Conservation (phyloP, 2,329 filamentous ascomycete genomes). For the Gnomoniopsis sp. region DNA sequence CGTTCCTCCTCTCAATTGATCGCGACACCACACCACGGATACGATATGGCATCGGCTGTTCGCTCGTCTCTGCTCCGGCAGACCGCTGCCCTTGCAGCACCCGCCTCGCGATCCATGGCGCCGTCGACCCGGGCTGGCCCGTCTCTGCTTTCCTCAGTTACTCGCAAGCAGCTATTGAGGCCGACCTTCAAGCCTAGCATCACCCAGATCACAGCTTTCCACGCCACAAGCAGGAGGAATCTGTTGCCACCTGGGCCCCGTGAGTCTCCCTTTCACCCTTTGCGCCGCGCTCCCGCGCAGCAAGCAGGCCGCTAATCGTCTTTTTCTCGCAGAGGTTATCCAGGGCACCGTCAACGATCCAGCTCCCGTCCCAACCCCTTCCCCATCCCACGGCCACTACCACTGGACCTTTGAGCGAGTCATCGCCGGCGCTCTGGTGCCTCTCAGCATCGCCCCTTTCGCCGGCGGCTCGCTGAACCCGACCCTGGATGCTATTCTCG, state of each 20-base stretch:
- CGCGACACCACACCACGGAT: slow-evolving; percentile 11
- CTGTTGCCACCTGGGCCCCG: slow-evolving; percentile 84
- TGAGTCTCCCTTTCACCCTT: slow-evolving; percentile 43
- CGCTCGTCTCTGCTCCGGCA: slow-evolving; percentile 55
- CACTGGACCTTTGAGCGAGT: slow-evolving; percentile 97
- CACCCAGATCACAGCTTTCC: slow-evolving; percentile 72
- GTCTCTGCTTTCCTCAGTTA: slow-evolving; percentile 19
- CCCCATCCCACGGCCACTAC: slow-evolving; percentile 86
- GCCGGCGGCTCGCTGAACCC: slow-evolving; percentile 90
- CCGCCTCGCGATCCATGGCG: slow-evolving; percentile 34
- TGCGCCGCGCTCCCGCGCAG: background rate
- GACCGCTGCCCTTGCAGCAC: slow-evolving; percentile 39
- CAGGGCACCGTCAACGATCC: slow-evolving; percentile 77
- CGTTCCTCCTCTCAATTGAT: slow-evolving; percentile 20
- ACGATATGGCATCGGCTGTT: slow-evolving; percentile 54
- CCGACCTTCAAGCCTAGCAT: slow-evolving; percentile 30
- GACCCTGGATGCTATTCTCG: slow-evolving; percentile 79
- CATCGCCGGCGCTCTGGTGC: slow-evolving; percentile 76
- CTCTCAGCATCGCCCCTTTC: slow-evolving; percentile 86
- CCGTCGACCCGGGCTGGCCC: slow-evolving; percentile 19
- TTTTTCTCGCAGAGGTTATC: slow-evolving; percentile 59
- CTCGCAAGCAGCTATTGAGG: slow-evolving; percentile 19
- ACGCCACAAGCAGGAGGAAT: slow-evolving; percentile 71
- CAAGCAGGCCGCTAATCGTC: slow-evolving; percentile 38
- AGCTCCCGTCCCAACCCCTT: slow-evolving; percentile 66